Conservation (phyloP, 2,329 filamentous ascomycete species). For the Rhytidhysteron rufulum region DNA sequence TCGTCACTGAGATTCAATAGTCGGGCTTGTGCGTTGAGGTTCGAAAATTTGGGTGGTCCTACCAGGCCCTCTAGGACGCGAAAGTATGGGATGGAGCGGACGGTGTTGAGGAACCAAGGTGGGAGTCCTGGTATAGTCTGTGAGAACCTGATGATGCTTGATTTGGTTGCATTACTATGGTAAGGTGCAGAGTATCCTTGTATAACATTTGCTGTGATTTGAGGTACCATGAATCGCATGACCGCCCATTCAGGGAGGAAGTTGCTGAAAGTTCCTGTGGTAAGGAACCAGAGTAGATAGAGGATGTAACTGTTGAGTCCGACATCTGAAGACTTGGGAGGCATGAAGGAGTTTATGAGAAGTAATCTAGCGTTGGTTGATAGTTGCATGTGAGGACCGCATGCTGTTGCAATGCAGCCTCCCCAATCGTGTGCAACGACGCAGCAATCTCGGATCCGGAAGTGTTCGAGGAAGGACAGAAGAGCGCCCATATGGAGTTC, state of each 20-base stretch:
- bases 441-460: constrained; percentile 2
- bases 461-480: constrained; percentile 7
- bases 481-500: constrained; percentile 12
- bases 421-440: constrained; percentile 9
- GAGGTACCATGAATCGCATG: constrained; percentile 6
- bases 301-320: constrained; percentile 1
- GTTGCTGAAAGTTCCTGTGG: constrained; percentile 5
- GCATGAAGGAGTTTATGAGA: constrained; percentile 12
- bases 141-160: constrained; percentile 5
- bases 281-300: constrained; percentile 6
- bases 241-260: constrained; percentile 3
- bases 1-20: constrained; percentile 1
- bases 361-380: constrained; percentile 5
- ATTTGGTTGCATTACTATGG: not conserved
- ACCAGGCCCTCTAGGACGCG: constrained; percentile 8
- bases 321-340: constrained; percentile 7
- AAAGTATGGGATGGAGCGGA: not conserved
- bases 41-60: constrained; percentile 5
- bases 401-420: constrained; percentile 4
- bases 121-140: constrained; percentile 7
- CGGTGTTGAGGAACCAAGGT: constrained; percentile 2
- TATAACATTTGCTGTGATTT: not conserved
- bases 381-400: constrained; percentile 2
- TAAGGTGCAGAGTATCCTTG: constrained; percentile 8
- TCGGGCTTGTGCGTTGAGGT: constrained; percentile 7